Evolutionary conservation across 441 rosid genomes (phyloP), one percentile per base, ranked within the genome.

Genomic region (Eutrema salsugineum): DNA sequence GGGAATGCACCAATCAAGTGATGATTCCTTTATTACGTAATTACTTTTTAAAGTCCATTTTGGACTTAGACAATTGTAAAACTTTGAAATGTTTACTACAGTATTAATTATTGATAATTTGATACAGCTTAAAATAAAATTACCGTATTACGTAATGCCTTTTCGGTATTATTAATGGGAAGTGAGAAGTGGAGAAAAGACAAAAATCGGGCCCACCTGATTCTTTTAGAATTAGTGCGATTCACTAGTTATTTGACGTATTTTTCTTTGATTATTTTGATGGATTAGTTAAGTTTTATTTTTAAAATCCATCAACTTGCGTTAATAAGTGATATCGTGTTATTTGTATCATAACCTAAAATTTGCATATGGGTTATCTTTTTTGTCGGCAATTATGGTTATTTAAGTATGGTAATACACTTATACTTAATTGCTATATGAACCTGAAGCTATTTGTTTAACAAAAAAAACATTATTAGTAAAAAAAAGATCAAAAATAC

Each of bases 131-230:
- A 71, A 51, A 42, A 30, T 49, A 14, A 24, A 35, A 44, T 65
- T 73, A n/a, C n/a, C n/a, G n/a, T n/a, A 73, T 54, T 75, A 75
- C 79, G 79, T 68, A 68, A 75, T 68, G 65, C 39, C 79, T 75
- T 75, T 68, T 68, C 36, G 66, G 30, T 59, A 22, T 42, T 44
- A 11, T 66, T 68, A 62, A 32, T 58, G 68, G 66, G 14, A 61
- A 22, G 14, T 39, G 64, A 53, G 66, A 66, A 51, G 74, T 51
- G 71, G 72, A 64, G 58, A 66, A 59, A 65, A 66, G 68, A 50
- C 72, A 60, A 66, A 44, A 7, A 2, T 0, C 51, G 62, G 73
- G 5, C 15, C 64, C 42, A 67, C 73, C 11, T 74, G 63, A 14
- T 66, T 66, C 22, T 73, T 58, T 73, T 49, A 5, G 30, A 49